These are phyloP conservation scores for Solanum clarkiae DNA, from an alignment of 257 asterid genomes.

Conservation along the genomic window DNA sequence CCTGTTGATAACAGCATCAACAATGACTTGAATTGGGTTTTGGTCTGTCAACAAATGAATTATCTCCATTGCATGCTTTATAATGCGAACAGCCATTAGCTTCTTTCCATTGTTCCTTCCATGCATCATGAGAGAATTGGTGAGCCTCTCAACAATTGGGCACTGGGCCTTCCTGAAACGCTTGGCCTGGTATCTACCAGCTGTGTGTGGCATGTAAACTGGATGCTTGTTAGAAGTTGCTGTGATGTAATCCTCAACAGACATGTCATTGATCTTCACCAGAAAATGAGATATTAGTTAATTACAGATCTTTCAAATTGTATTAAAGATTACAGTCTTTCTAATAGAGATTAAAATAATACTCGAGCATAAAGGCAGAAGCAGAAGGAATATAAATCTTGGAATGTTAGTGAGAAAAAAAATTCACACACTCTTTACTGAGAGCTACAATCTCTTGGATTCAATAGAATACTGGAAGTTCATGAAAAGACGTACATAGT, in stretches of 20 bases:
- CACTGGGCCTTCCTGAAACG: conserved; percentile 87
- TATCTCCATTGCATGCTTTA: neutral
- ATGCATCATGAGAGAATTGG: conserved; percentile 88
- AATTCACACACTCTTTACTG: neutral
- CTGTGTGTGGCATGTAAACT: conserved; percentile 63
- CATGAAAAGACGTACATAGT: neutral
- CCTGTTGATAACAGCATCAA: conserved; percentile 86
- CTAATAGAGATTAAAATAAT: neutral
- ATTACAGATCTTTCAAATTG: neutral
- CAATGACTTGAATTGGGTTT: conserved; percentile 77
- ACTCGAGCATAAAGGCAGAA: neutral
- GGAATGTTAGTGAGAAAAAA: neutral
- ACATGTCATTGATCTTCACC: conserved; percentile 49
- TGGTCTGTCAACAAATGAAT: conserved; percentile 23
- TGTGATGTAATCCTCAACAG: conserved; percentile 81
- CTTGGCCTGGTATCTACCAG: conserved; percentile 76
- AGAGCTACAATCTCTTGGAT: neutral
- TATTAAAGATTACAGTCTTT: neutral
- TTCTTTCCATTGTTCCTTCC: conserved; percentile 7
- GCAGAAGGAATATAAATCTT: neutral
- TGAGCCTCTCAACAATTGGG: conserved; percentile 66
- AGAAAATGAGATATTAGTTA: neutral
- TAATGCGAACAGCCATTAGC: neutral
- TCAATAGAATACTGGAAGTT: neutral
- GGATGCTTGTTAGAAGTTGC: conserved; percentile 71